These are phyloP conservation scores for Cichorium intybus DNA, from an alignment of 140 eudicot species.

Conservation along the genomic window DNA sequence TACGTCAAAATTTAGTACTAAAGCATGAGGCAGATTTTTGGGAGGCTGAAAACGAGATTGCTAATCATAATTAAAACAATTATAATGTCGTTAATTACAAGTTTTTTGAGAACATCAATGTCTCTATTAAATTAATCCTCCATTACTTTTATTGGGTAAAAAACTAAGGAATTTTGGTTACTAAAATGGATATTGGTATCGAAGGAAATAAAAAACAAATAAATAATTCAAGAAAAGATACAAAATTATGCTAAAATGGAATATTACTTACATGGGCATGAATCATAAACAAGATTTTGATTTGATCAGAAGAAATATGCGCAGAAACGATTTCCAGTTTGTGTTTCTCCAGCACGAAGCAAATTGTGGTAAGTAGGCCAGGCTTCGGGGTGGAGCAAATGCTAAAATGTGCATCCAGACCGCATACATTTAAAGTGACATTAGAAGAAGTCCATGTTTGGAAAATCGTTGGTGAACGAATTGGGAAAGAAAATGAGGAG, in stretches of 20 bases:
- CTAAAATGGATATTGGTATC: not conserved
- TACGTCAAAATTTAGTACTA: no score
- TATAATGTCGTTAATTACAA: not conserved
- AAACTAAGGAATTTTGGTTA: not conserved
- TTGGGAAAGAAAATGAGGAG: conserved; percentile 17
- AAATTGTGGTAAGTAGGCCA: conserved; percentile 50
- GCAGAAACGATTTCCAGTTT: conserved; percentile 58
- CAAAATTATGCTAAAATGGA: not conserved
- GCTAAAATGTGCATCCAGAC: conserved; percentile 57
- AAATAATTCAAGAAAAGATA: not conserved
- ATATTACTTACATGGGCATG: conserved; percentile 63
- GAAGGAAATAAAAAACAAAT: not conserved
- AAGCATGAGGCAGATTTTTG: not conserved
- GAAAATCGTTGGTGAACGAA: conserved; percentile 37
- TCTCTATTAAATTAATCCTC: not conserved
- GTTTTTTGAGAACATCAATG: not conserved
- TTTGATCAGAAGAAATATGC: conserved; percentile 44
- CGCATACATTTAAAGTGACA: conserved; percentile 53
- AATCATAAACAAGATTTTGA: conserved; percentile 55
- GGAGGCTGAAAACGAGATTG: not conserved
- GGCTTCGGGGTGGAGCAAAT: conserved; percentile 46
- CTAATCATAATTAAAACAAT: not conserved
- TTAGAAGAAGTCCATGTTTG: conserved; percentile 64
- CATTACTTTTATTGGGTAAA: not conserved
- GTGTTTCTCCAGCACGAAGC: conserved; percentile 59